These are phyloP conservation scores for Avena insularis DNA, from an alignment of 176 grass and related monocot species.

Conservation along the genomic window DNA sequence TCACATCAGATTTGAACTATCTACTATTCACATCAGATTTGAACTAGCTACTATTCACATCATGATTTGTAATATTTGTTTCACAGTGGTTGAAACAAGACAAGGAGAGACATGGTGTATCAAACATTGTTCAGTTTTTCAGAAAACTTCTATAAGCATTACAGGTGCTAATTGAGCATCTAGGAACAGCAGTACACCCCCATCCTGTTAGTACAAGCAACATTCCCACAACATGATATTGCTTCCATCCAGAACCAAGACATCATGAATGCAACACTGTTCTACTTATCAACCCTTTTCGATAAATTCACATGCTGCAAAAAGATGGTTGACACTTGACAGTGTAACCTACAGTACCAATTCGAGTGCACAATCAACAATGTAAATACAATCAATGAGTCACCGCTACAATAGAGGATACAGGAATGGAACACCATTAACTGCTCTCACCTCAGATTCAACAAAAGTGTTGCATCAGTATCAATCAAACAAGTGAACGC, in stretches of 20 bases:
- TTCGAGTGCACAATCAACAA: neutral
- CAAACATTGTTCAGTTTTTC: too few relatives aligned
- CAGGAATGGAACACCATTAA: neutral
- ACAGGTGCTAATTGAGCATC: neutral
- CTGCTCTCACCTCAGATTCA: neutral
- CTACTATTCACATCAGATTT: neutral
- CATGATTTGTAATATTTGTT: neutral
- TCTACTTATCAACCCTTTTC: neutral
- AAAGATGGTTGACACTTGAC: neutral
- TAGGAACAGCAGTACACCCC: neutral
- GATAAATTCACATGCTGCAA: neutral
- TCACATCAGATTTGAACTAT: too few relatives aligned
- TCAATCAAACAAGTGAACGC: neutral
- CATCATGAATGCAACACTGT: too few relatives aligned
- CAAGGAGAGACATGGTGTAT: neutral
- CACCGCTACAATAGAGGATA: neutral
- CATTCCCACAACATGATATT: neutral
- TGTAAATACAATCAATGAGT: neutral
- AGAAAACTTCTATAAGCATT: neutral
- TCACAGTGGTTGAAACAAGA: neutral
- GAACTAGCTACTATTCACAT: neutral
- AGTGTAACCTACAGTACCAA: neutral
- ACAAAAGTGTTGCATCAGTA: neutral
- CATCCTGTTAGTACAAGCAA: neutral
- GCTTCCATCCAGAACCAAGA: neutral